Base-by-base conservation (phyloP, 2,329 filamentous ascomycete genomes). In the Thermoascus crustaceus region DNA sequence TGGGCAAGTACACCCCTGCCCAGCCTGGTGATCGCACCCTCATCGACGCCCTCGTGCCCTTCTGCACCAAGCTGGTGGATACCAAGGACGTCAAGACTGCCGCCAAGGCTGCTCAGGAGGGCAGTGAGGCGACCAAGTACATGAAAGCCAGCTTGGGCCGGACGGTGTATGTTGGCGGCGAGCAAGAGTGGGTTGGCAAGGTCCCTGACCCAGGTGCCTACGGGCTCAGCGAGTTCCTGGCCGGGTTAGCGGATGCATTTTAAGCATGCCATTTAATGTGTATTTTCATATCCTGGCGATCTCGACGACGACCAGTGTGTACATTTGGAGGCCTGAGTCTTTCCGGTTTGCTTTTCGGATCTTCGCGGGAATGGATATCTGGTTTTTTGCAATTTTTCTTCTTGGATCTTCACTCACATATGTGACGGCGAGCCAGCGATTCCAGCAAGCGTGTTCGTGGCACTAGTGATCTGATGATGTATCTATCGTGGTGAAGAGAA, bases 81-180 rank as follows among this genome's bases (percentile, higher is more conserved):
- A 79, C 78, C 0, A 76, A 75, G 9, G 75, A 84, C 54, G 58
- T 91, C 13, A 72, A 76, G 45, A 70, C 78, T 54, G 88, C 91
- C 5, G 86, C 85, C 0, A 69, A 77, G 49, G 86, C 85, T 2
- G 81, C 87, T 0, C 74, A 75, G 44, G 70, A 78, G 30, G 91
- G 82, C 0, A 82, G 88, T 3, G 81, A 89, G 45, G 76, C 76
- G 19, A 96, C 91, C 13, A 94, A 88, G 67, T 83, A 82, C 16
- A 95, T 98, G 88, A 78, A 82, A 58, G 85, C 91, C 26, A 91
- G 81, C 49, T 67, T 98, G 25, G 91, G 91, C 5, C 69, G 86
- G 39, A 77, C 82, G 2, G 85, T 91, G 7, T 93, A 93, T 57
- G 77, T 94, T 33, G 85, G 83, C 42, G 82, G 82, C 26, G 63